Percentiles rank a stretch among this genome's conserved stretches.
These are phyloP conservation scores for Cytospora piceae DNA, from an alignment of 2,329 filamentous ascomycete genomes.

Conservation along the genomic window DNA sequence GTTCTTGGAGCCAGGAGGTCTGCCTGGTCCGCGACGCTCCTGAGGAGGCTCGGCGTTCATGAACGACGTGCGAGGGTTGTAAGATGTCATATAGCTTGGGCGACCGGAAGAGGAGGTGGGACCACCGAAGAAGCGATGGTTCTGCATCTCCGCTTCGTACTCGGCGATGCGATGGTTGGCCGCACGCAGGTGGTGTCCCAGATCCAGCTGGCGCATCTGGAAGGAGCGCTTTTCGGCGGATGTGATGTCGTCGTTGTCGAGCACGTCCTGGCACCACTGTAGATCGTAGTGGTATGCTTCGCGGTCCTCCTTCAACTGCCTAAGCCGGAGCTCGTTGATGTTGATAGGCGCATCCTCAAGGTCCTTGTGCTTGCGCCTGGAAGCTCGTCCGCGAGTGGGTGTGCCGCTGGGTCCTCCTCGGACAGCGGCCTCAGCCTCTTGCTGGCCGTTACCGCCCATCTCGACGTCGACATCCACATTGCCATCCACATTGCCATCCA, in stretches of 20 bases:
- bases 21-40: constrained; percentile 29
- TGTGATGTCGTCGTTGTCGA: constrained; percentile 39
- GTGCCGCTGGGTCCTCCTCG: neutral
- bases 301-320: constrained; percentile 49
- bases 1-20: constrained; percentile 28
- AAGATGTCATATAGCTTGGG: neutral
- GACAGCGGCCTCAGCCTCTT: neutral
- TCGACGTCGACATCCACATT: constrained; percentile 15
- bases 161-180: constrained; percentile 47
- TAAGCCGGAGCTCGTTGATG: constrained; percentile 39
- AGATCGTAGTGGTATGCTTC: constrained; percentile 47
- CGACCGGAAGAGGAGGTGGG: neutral
- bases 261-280: constrained; percentile 45
- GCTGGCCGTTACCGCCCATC: constrained; percentile 3
- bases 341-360: constrained; percentile 30
- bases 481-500: constrained; percentile 2
- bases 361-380: constrained; percentile 8
- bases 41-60: constrained; percentile 23
- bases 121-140: constrained; percentile 5
- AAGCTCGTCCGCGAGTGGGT: neutral
- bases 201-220: constrained; percentile 48
- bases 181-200: constrained; percentile 49
- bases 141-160: constrained; percentile 41
- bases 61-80: constrained; percentile 9
- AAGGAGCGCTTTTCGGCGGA: constrained; percentile 47